Base-by-base conservation (phyloP, 1,284 basidiomycete species). In the Fomitopsis pinicola region DNA sequence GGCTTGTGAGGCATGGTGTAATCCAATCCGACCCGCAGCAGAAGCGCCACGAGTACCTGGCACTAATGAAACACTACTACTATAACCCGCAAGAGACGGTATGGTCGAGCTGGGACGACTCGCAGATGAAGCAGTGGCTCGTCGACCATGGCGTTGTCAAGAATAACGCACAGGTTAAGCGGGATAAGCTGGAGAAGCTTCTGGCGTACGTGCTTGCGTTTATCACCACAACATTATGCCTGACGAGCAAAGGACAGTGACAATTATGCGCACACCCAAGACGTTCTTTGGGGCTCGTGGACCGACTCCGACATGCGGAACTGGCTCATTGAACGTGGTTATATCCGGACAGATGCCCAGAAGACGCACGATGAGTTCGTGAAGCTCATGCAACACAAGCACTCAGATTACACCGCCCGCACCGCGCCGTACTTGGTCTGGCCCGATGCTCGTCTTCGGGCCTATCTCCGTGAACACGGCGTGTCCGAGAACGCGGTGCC, bases 391-490 rank as follows among this genome's bases (percentile, higher is more conserved):
- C 79, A 88, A 61, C 80, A 81, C 59, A 91, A 89, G 85, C 91
- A 82, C 68, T 74, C 67, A 55, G 78, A 81, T 61, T 72, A 67
- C 50, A 69, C 76, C 26, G 69, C 75, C 0, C 77, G 77, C 42
- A 76, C 80, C 7, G 82, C 85, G 3, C 78, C 83, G 1, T 95
- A 94, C 74, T 78, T 95, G 56, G 81, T 83, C n/a, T 96, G 94
- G 94, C 92, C 94, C 15, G 93, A 95, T 69, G 91, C 94, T 3
- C 85, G 93, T 52, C 83, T 96, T 36, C 89, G 94, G 59, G 92
- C 91, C 0, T 94, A 88, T 73, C 82, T 95, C 35, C 83, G 92
- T 61, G 84, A 89, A 70, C 82, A 84, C 63, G 89, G 89, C 56
- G 68, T 94, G 42, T 79, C 82, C 64, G 92, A 95, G 68, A 79